Base-by-base conservation (phyloP, 2,329 filamentous ascomycete species). In the Aspergillus fructus region DNA sequence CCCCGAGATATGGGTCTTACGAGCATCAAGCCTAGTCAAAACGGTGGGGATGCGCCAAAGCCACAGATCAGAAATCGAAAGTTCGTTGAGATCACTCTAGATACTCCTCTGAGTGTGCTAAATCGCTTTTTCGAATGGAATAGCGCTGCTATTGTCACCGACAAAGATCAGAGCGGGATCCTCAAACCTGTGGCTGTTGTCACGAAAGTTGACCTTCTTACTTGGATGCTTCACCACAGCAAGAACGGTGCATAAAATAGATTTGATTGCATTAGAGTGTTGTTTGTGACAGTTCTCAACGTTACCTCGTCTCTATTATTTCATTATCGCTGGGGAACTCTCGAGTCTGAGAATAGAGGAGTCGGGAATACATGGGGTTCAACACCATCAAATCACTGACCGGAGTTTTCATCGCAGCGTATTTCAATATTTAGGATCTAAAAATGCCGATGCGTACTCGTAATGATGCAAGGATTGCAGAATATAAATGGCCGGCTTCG, bases 81-180 rank as follows among this genome's bases (percentile, higher is more conserved):
- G 70, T 99, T 96, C 76, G 89, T 97, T 50, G 90, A 97, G 77
- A 96, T 99, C 71, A 97, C 94, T 6, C 81, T 89, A 72, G 90
- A 97, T 64, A 99, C 94, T 1, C 89, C 89, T 3, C 81, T 99
- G 40, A 85, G 84, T 47, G 88, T 89, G 45, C 82, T 99, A 53
- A 93, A 91, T 79, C 87, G 90, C 69, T 99, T 99, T 78, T 91
- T 97, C 64, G 92, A 97, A 78, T 97, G 94, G 92, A 97, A 99
- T 77, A 94, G 90, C 65, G 93, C 94, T 0, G 94, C 94, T 0
- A 87, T 99, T 49, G 91, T 99, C 3, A 99, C 93, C 0, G 93
- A 97, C 74, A 83, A 85, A 41, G 82, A 83, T 56, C 77, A 80
- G 54, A 76, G 81, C 59, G 84, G 78, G 12, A 83, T 83, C 46